Conservation (phyloP, 1,284 basidiomycete species). For the Cerrena zonata region DNA sequence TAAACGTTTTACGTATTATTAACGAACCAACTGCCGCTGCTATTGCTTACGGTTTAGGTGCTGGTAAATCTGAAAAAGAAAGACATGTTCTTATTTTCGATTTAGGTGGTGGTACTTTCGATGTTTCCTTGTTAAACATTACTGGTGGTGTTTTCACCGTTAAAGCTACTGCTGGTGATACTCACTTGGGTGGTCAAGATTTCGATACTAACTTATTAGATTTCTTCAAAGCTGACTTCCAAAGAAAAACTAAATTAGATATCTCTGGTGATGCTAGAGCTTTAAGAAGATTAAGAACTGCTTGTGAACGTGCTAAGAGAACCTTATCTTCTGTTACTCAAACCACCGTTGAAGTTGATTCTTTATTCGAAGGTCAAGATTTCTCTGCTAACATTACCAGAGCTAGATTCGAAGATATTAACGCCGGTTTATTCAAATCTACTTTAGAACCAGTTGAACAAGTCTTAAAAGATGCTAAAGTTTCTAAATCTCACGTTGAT, state of each 20-base stretch:
- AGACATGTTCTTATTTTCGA: conserved; percentile 96
- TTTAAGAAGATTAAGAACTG: conserved; percentile 87
- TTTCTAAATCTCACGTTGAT: conserved; percentile 86
- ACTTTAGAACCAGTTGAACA: conserved; percentile 98
- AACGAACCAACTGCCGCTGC: conserved; percentile 95
- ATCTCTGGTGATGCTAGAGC: conserved; percentile 95
- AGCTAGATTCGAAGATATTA: conserved; percentile 99
- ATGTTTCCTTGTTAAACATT: conserved; percentile 96
- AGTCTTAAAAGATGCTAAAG: conserved; percentile 98
- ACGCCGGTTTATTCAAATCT: conserved; percentile 88
- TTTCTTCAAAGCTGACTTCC: conserved; percentile 98
- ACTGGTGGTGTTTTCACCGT: conserved; percentile 96
- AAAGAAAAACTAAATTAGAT: conserved; percentile 94
- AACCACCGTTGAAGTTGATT: conserved; percentile 88
- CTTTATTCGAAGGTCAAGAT: conserved; percentile 73
- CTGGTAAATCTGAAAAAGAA: conserved; percentile 91
- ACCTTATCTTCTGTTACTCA: conserved; percentile 96
- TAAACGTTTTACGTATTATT: conserved; percentile 95
- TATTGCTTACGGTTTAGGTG: conserved; percentile 87
- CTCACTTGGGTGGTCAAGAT: conserved; percentile 96
- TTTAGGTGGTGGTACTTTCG: conserved; percentile 98
- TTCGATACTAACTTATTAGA: conserved; percentile 97
- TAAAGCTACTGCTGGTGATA: conserved; percentile 89
- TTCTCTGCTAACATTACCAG: conserved; percentile 95
- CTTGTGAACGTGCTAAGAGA: conserved; percentile 98